phyloP scores from a whole-genome alignment of 306 rosid genomes.

The Cicer cuneatum region DNA sequence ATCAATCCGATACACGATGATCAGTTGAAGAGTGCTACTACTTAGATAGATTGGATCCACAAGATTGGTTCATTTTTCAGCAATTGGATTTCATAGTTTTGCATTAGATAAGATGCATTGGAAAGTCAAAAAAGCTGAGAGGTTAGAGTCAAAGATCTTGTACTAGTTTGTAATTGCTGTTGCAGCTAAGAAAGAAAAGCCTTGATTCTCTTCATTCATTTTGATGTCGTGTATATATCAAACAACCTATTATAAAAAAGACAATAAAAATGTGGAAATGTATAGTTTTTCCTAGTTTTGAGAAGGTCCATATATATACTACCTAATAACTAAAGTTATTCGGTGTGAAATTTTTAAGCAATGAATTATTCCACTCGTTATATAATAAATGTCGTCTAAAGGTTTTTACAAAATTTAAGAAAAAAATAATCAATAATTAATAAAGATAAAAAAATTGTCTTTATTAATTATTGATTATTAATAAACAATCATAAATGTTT shows the following conservation, averaged over 20 bases:
- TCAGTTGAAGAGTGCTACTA: conserved; percentile 51
- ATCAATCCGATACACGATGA: conserved; percentile 36
- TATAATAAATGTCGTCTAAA: no score
- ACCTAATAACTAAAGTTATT: background rate
- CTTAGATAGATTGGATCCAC: conserved; percentile 13
- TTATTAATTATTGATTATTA: no score
- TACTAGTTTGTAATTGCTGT: conserved; percentile 25
- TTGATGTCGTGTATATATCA: conserved; percentile 38
- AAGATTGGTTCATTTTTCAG: conserved; percentile 20
- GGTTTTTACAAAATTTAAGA: no score
- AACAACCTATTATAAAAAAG: conserved; percentile 6
- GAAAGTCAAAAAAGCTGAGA: conserved; percentile 31
- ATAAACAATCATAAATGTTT: no score
- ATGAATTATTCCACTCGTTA: no score
- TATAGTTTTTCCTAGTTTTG: conserved; percentile 44
- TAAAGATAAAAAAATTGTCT: no score
- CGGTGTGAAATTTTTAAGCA: no score
- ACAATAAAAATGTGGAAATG: conserved; percentile 38
- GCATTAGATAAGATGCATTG: conserved; percentile 28
- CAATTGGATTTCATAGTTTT: conserved; percentile 21
- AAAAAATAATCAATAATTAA: no score
- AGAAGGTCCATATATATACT: conserved; percentile 40
- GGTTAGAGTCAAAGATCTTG: conserved; percentile 28
- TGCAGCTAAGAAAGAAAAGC: conserved; percentile 20
- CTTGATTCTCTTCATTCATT: conserved; percentile 32